A percentile compares a stretch with the other conserved stretches of the same genome.
Conservation (phyloP, 805 yeast genomes). For the Suhomyces sp. region DNA sequence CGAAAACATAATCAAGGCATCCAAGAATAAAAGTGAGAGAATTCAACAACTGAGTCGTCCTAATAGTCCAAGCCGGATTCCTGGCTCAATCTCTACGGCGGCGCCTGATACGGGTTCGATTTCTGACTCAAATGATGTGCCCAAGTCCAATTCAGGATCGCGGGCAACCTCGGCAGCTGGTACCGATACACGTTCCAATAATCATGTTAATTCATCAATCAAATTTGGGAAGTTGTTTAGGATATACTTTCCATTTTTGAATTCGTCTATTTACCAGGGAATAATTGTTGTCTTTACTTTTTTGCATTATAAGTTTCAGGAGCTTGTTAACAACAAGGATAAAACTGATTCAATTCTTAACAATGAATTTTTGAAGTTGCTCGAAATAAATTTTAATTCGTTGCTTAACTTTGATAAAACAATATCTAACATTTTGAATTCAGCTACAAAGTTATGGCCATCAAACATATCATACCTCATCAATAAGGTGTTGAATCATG, state of each 20-base stretch:
- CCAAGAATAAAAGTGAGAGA: slow-evolving; percentile 4
- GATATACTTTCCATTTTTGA: slow-evolving; percentile 45
- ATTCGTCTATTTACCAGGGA: slow-evolving; percentile 51
- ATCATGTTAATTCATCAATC: slow-evolving; percentile 7
- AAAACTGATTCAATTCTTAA: slow-evolving; percentile 10
- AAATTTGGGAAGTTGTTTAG: slow-evolving; percentile 37
- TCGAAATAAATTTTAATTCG: slow-evolving; percentile 23
- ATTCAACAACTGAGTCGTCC: no score
- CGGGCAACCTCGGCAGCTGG: no score
- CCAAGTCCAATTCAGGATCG: no score
- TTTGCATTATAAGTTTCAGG: slow-evolving; percentile 42
- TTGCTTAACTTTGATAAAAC: slow-evolving; percentile 25
- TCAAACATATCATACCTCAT: slow-evolving; percentile 32
- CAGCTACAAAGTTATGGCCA: slow-evolving; percentile 32
- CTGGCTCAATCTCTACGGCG: no score
- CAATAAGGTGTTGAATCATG: slow-evolving; percentile 29
- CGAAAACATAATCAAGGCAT: neutral
- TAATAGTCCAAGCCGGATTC: no score
- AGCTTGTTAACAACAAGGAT: slow-evolving; percentile 27
- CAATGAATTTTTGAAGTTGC: slow-evolving; percentile 19
- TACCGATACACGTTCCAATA: no score
- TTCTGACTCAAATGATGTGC: neutral
- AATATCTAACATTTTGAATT: slow-evolving; percentile 18
- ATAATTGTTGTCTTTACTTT: slow-evolving; percentile 50
- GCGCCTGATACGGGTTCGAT: neutral